Evolutionary conservation across 2,329 filamentous ascomycete genomes (phyloP).

Genomic region (Aspergillus transmontanensis): DNA sequence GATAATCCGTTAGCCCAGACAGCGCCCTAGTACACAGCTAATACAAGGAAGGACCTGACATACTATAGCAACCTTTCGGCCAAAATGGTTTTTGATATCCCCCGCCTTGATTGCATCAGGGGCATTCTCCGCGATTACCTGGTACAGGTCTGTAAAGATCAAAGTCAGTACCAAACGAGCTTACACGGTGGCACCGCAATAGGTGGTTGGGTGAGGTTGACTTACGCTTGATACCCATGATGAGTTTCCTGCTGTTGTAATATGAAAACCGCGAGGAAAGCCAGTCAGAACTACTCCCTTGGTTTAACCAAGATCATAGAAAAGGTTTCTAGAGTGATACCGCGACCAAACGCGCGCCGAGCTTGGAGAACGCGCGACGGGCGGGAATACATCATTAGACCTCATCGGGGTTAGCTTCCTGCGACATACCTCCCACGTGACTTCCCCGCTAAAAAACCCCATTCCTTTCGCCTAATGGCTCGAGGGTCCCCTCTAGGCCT

Average conservation of each 20-base stretch:
- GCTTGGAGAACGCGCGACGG: conserved; percentile 19
- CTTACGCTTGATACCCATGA: conserved; percentile 57
- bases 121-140: conserved; percentile 86
- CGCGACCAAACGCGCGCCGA: conserved; percentile 20
- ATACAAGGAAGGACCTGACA: conserved; percentile 39
- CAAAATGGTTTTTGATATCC: conserved; percentile 98
- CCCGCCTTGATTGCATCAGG: conserved; percentile 95
- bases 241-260: conserved; percentile 10
- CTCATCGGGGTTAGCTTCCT: conserved; percentile 17
- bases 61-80: conserved; percentile 96
- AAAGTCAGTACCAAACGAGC: conserved; percentile 16
- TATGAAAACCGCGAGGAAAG: not conserved
- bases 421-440: conserved; percentile 22
- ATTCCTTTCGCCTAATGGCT: not conserved
- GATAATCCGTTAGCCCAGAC: conserved; percentile 13
- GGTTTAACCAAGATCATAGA: not conserved
- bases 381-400: conserved; percentile 21
- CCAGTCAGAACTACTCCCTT: not conserved
- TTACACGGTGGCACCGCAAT: conserved; percentile 29
- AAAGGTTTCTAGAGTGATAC: not conserved
- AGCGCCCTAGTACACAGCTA: not conserved
- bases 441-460: not conserved
- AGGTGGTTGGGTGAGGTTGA: conserved; percentile 46
- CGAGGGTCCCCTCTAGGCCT: not conserved
- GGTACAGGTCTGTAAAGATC: conserved; percentile 64